Evolutionary conservation across 1,284 basidiomycete species (phyloP).

Genomic region (Pulveroboletus sp.): DNA sequence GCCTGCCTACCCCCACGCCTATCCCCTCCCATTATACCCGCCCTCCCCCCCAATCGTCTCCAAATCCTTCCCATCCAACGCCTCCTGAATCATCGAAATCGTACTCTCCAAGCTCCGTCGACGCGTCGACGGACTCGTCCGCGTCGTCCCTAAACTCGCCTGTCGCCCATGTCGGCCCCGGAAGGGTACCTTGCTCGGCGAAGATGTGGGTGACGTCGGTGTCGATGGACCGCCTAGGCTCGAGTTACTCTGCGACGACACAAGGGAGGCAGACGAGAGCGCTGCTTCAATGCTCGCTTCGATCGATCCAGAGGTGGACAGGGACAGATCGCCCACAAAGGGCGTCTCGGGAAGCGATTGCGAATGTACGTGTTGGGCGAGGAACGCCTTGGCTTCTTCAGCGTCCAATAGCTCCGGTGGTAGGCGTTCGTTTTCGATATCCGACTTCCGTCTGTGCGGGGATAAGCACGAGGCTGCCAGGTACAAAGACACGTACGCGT

Average conservation of each 20-base stretch:
- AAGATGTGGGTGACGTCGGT: slow-evolving; percentile 40
- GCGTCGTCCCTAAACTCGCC: slow-evolving; percentile 93
- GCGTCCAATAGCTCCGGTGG: slow-evolving; percentile 95
- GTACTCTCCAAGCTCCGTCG: slow-evolving; percentile 94
- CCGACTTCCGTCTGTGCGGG: slow-evolving; percentile 80
- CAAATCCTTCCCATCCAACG: slow-evolving; percentile 67
- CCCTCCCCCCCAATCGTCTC: slow-evolving; percentile 10
- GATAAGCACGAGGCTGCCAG: neutral
- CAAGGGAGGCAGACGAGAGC: slow-evolving; percentile 44
- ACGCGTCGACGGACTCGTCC: slow-evolving; percentile 92
- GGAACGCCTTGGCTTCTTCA: slow-evolving; percentile 63
- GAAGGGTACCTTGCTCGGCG: slow-evolving; percentile 48
- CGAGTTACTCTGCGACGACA: slow-evolving; percentile 28
- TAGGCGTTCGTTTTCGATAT: slow-evolving; percentile 98
- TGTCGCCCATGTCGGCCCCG: slow-evolving; percentile 83
- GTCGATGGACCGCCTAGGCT: slow-evolving; percentile 22
- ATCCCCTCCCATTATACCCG: no score
- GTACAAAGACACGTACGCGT: slow-evolving; percentile 69
- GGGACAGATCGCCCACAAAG: slow-evolving; percentile 43
- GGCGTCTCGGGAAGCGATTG: slow-evolving; percentile 53
- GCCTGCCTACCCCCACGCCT: no score
- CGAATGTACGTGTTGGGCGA: slow-evolving; percentile 45
- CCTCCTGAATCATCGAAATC: slow-evolving; percentile 91
- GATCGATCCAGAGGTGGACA: slow-evolving; percentile 49
- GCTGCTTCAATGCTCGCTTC: slow-evolving; percentile 47